Evolutionary conservation across 1,284 basidiomycete species (phyloP).

Genomic region (Puccinia brachypodii): DNA sequence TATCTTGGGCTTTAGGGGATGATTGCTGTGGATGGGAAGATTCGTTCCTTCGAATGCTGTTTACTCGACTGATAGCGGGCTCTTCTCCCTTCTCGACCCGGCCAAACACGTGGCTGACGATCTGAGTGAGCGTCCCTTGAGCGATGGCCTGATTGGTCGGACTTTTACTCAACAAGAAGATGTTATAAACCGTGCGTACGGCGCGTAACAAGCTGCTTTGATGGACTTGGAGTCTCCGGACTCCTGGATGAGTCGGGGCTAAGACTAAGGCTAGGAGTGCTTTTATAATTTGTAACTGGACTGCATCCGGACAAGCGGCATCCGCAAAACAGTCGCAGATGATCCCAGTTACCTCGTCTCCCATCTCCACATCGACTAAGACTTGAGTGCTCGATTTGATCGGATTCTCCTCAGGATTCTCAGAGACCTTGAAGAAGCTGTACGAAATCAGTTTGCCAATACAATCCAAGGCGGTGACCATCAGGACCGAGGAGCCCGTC

Average conservation of each 20-base stretch:
- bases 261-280: conserved; percentile 83
- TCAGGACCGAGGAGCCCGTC: conserved; percentile 82
- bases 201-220: conserved; percentile 91
- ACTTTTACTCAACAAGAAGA: conserved; percentile 84
- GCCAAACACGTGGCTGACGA: conserved; percentile 92
- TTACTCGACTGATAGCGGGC: neutral
- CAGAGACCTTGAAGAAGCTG: conserved; percentile 79
- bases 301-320: conserved; percentile 73
- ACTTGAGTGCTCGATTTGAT: conserved; percentile 20
- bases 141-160: conserved; percentile 92
- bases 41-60: neutral
- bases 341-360: conserved; percentile 87
- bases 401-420: conserved; percentile 59
- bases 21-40: conserved; percentile 4
- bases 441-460: conserved; percentile 94
- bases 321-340: conserved; percentile 90
- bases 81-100: conserved; percentile 59
- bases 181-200: conserved; percentile 92
- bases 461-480: conserved; percentile 91
- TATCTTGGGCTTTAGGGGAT: neutral
- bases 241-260: conserved; percentile 59
- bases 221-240: conserved; percentile 73
- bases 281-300: conserved; percentile 92
- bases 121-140: conserved; percentile 91
- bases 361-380: conserved; percentile 59